Base-by-base conservation (phyloP, 176 grass and related monocot genomes). In the Zoysia japonica region DNA sequence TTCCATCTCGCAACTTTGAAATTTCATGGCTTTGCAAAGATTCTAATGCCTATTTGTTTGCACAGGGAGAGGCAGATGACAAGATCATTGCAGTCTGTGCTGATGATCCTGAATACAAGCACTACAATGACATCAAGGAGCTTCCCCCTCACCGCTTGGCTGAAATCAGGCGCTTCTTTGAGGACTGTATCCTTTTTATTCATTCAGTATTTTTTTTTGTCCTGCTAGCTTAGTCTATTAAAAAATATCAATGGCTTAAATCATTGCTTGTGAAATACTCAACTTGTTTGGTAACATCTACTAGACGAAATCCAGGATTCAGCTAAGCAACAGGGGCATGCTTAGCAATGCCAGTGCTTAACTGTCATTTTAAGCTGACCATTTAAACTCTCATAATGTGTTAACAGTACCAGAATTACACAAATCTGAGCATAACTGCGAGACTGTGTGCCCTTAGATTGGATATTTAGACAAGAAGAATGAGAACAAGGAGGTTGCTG, bases 31-130 rank as follows among this genome's bases (percentile, higher is more conserved):
- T 73, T 73, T 10, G 9, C 16, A 62, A 28, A 76, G 13, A 19
- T 80, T 5, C 43, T 80, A 35, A 80, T 83, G 8, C 39, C 35
- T 78, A 37, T 84, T 75, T 71, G 4, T 63, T 85, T 77, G 39
- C 76, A 86, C 41, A 97, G 90, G 95, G 95, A 41, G 95, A 98
- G 73, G 91, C 91, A 73, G 95, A 98, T 77, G 96, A 98, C 42
- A 98, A 98, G 88, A 98, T 98, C 45, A 98, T 98, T 87, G 92
- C 96, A 54, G 96, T 98, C 14, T 98, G 96, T 43, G 96, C 96
- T 19, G 96, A 98, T 87, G 96, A 98, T 78, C 96, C 96, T 67
- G 96, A 98, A 8, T 98, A 98, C 87, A 98, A 50, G 76, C 96
- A 98, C 65, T 89, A 87, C 80, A 94, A 81, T 61, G 96, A 98